These are phyloP conservation scores for Neurospora sp. DNA, from an alignment of 495 filamentous ascomycete species.

Conservation along the genomic window DNA sequence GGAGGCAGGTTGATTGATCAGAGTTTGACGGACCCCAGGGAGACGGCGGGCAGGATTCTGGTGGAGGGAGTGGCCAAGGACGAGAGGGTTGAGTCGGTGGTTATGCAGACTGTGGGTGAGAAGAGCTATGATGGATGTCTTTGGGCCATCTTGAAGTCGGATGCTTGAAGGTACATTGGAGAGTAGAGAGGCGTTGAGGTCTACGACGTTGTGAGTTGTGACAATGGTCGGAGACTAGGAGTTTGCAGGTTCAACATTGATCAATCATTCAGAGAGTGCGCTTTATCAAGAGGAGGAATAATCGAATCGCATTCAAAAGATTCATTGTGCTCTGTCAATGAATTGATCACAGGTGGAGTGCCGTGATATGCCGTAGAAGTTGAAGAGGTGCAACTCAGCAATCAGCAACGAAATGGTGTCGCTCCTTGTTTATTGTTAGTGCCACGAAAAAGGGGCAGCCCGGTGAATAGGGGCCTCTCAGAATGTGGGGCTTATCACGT, in stretches of 20 bases:
- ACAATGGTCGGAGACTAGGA: neutral
- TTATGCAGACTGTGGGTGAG: conserved; percentile 42
- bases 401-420: neutral
- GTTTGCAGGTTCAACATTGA: neutral
- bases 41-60: conserved; percentile 17
- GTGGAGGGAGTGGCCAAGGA: conserved; percentile 39
- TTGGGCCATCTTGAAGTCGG: conserved; percentile 27
- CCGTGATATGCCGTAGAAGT: neutral
- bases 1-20: conserved; percentile 25
- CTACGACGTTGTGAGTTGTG: neutral
- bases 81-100: conserved; percentile 32
- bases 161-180: conserved; percentile 4
- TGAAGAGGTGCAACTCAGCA: neutral
- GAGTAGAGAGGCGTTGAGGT: neutral
- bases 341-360: neutral
- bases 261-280: neutral
- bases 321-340: neutral
- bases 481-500: too few species aligned
- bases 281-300: neutral
- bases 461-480: too few species aligned
- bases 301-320: neutral
- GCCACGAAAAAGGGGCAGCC: neutral
- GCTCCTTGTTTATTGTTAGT: neutral
- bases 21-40: neutral
- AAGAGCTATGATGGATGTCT: conserved; percentile 44